Base-by-base conservation (phyloP, 176 grass and related monocot genomes). In the Aegilops sharonensis region DNA sequence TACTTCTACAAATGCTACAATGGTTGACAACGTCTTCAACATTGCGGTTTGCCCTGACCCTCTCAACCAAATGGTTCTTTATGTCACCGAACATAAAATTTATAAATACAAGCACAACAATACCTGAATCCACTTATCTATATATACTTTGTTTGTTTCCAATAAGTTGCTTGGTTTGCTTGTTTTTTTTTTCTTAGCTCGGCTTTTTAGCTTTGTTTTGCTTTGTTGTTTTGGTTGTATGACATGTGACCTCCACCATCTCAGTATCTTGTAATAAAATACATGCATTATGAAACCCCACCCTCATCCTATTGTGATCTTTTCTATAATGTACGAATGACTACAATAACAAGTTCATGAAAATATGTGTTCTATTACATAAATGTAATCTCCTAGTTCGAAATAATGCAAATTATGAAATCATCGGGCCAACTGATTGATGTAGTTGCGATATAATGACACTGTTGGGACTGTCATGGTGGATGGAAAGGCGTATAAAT, bases 1-100 rank as follows among this genome's bases (percentile, higher is more conserved):
- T 83, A 83, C 18, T 48, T 23, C 83, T 65, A 65, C 89, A 68
- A 89, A 91, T 68, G 85, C 91, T 64, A 92, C 89, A 62, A 87
- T 95, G 78, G 76, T 93, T 84, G 91, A 93, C 69, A 95, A 95
- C 83, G 80, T 87, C 71, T 81, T 87, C 91, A 95, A 93, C 62
- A 89, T 98, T 7, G 90, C 65, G 80, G 93, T 98, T 85, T 87
- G 90, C 79, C 90, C 84, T 30, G 42, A 84, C 40, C 36, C 59
- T 89, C 85, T 57, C 9, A 72, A 70, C 27, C 59, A 30, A 6
- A 80, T 10, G 47, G 17, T 68, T 90, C 29, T 64, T 70, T 81
- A 54, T 83, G 5, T 61, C 14, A 59, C 23, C 3, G 42, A 31
- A 34, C 3, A 30, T 61, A 64, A 60, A 72, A 65, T 29, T 4